A percentile compares a stretch with the other conserved stretches of the same genome.
Conservation (phyloP, 345 rosid genomes). For the Moricandia arvensis region DNA sequence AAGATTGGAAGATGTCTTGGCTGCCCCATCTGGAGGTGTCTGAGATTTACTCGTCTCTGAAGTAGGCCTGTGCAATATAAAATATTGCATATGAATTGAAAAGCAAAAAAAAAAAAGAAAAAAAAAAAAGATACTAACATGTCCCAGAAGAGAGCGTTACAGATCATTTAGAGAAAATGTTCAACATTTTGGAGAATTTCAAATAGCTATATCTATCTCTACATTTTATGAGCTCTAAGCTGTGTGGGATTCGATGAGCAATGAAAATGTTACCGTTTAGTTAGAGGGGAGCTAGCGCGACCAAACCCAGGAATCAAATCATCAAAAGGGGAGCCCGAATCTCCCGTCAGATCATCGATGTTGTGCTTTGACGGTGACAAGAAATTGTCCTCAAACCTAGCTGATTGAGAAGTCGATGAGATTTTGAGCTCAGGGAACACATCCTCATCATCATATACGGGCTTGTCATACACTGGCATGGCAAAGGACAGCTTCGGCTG, state of each 20-base stretch:
- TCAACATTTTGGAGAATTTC: too few species aligned
- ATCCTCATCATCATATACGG: neutral
- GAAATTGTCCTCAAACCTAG: constrained; percentile 47
- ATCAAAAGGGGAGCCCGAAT: constrained; percentile 57
- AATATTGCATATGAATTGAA: too few species aligned
- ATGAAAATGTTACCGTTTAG: too few species aligned
- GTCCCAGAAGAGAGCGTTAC: too few species aligned
- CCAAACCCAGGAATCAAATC: constrained; percentile 80
- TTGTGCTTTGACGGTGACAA: constrained; percentile 33
- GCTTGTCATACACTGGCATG: neutral
- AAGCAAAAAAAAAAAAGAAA: too few species aligned
- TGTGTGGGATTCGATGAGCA: too few species aligned
- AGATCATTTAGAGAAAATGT: too few species aligned
- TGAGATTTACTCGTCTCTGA: constrained; percentile 42
- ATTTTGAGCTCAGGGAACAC: constrained; percentile 55
- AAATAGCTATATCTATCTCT: too few species aligned
- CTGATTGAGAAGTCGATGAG: constrained; percentile 41
- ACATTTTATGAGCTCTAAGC: too few species aligned
- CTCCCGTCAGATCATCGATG: constrained; percentile 48
- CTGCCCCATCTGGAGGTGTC: constrained; percentile 43
- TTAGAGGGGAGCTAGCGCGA: too few species aligned
- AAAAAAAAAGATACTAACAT: too few species aligned
- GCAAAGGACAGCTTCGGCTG: neutral
- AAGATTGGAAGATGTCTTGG: constrained; percentile 43
- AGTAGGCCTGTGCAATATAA: constrained; percentile 52